Evolutionary conservation across 306 rosid species (phyloP), one percentile per base, ranked within the genome.

Genomic region (Vicia villosa): DNA sequence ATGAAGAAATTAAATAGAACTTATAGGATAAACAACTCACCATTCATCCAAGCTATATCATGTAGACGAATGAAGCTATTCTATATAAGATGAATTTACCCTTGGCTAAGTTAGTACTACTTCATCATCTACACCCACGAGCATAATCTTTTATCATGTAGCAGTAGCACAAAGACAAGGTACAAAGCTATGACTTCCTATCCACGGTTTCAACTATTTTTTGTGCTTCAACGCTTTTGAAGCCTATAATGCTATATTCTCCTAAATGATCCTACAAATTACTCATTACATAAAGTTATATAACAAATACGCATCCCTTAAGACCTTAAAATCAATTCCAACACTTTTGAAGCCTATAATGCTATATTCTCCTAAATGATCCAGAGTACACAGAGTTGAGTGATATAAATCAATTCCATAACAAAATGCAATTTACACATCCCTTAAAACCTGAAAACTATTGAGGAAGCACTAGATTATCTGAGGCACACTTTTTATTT

Each of bases 391-490:
- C 54, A 22, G 54, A 41, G 41, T 28, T 74, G 68, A 62, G 68
- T 42, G 40, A 68, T 62, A 61, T 12, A 6, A 63, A 61, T 68
- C 72, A 68, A 68, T 62, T 51, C 61, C 43, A 20, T 19, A 61
- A 19, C 0, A 56, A 68, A 38, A 41, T 49, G 32, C 63, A 60
- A 58, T 19, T 40, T 70, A 61, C 8, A 58, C 75, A 49, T 19
- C 41, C 51, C 63, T 30, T 52, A 4, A 74, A 56, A 56, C 74
- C 69, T 64, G 47, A 64, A 69, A 72, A 52, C 30, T 9, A 43
- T 43, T 32, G n/a, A 5, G 10, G 16, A 63, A 65, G 37, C 9
- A 32, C 49, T 28, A 22, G 36, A 66, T 66, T 45, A 51, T 45
- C 22, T 56, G 51, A 70, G 79, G 63, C 72, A 74, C 40, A 58